Evolutionary conservation across 257 asterid species (phyloP), one percentile per base, ranked within the genome.

Genomic region (Parsonsia alboflavescens): DNA sequence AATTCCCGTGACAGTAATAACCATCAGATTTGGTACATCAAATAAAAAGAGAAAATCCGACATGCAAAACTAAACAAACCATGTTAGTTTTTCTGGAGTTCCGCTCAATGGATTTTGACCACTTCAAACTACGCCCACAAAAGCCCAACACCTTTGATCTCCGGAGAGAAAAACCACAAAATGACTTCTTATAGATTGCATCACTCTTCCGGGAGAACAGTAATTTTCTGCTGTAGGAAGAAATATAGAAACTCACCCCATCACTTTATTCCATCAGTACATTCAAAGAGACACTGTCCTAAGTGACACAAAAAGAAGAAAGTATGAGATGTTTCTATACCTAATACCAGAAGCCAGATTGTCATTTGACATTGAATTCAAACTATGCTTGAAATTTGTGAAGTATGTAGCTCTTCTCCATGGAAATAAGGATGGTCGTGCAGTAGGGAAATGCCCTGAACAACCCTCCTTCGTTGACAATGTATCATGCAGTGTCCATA

Each of bases 71-170:
- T 77, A 68, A 71, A 80, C 90, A 81, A 85, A 94, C 99, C 99
- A 87, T 89, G 72, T 83, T 82, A 68, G 85, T 91, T 82, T 88
- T 90, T 88, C 81, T 90, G 45, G 97, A 87, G 74, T 83, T 83
- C 84, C 75, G 89, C 82, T 92, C 99, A 72, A 90, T 87, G 74
- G 99, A 89, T 86, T 95, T 95, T 78, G 98, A 92, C 99, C 99
- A 94, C 92, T 92, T 95, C 80, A 92, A 85, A 82, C 91, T 90
- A 75, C 89, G 76, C 41, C 97, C 93, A 76, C 91, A 85, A 83
- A 88, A 92, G 84, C 96, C 83, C 70, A 88, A 75, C 57, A 90
- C 92, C 86, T 90, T 86, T 73, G 97, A 92, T 80, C 89, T 87
- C 82, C 75, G 83, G 59, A 95, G 95, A 79, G 98, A 90, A 75